These are phyloP conservation scores for Pleurotus sapidus DNA, from an alignment of 768 basidiomycete genomes.

Conservation along the genomic window DNA sequence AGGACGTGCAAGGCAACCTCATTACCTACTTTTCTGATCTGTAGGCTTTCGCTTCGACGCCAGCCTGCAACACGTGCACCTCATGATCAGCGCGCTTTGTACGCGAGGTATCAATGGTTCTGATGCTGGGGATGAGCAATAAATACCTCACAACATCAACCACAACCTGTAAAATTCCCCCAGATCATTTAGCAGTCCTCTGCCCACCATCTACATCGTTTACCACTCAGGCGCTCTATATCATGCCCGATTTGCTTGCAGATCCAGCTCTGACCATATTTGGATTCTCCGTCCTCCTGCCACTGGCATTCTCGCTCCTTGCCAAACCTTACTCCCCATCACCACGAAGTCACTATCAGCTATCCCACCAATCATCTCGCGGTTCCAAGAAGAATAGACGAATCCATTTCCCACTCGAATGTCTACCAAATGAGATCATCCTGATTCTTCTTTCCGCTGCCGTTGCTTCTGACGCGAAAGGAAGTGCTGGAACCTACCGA, in stretches of 20 bases:
- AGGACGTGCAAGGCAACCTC: slow-evolving; percentile 43
- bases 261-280: not conserved
- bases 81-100: too few species aligned
- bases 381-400: not conserved
- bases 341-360: not conserved
- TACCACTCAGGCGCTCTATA: not conserved
- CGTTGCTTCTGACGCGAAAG: not conserved
- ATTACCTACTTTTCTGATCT: slow-evolving; percentile 47
- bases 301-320: slow-evolving; percentile 1
- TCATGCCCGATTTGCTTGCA: not conserved
- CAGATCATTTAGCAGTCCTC: too few species aligned
- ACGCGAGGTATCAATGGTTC: too few species aligned
- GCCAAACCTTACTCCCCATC: not conserved
- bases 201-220: too few species aligned
- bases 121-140: too few species aligned
- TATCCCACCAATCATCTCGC: not conserved
- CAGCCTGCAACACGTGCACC: not conserved
- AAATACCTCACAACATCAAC: too few species aligned
- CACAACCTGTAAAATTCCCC: too few species aligned
- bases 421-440: not conserved
- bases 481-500: not conserved
- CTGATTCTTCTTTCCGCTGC: not conserved
- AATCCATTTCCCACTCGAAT: slow-evolving; percentile 1
- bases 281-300: not conserved
- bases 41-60: not conserved